phyloP scores from a whole-genome alignment of 192 early-diverging fungal species.

The Linnemannia exigua region DNA sequence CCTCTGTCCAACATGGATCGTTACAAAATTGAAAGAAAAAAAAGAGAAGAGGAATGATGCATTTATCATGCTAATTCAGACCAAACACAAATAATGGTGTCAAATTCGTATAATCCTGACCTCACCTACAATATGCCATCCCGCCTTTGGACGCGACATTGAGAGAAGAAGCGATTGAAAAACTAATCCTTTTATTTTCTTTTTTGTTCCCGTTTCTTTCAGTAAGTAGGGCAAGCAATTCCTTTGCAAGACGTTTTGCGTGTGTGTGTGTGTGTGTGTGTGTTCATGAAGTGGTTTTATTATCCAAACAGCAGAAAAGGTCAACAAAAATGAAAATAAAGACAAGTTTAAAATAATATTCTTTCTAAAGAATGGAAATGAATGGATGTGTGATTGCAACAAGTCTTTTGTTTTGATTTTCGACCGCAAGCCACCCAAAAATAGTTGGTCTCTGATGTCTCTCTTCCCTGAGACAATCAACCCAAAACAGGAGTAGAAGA shows the following conservation, averaged over 20 bases:
- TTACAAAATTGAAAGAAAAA: background rate
- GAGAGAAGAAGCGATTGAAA: background rate
- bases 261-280: background rate
- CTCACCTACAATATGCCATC: background rate
- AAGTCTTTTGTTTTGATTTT: too few relatives aligned
- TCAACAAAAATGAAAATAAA: background rate
- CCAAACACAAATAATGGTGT: constrained; percentile 34
- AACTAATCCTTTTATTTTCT: background rate
- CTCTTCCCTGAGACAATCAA: too few relatives aligned
- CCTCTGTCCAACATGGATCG: background rate
- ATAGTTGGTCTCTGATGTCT: too few relatives aligned
- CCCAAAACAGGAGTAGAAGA: too few relatives aligned
- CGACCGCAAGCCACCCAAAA: too few relatives aligned
- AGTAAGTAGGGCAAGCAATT: background rate
- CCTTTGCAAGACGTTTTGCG: background rate
- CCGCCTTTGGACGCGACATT: background rate
- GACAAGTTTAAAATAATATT: background rate
- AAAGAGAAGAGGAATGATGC: constrained; percentile 29
- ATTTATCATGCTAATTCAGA: constrained; percentile 45
- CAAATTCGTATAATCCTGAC: constrained; percentile 43
- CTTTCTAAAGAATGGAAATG: background rate
- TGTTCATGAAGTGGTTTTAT: too few relatives aligned
- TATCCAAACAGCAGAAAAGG: background rate
- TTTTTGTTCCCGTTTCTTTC: background rate
- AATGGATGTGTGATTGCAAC: background rate